Percentiles rank a stretch among this genome's conserved stretches.
These are phyloP conservation scores for Leptomonas seymouri DNA, from an alignment of 208 protist species.

Conservation along the genomic window DNA sequence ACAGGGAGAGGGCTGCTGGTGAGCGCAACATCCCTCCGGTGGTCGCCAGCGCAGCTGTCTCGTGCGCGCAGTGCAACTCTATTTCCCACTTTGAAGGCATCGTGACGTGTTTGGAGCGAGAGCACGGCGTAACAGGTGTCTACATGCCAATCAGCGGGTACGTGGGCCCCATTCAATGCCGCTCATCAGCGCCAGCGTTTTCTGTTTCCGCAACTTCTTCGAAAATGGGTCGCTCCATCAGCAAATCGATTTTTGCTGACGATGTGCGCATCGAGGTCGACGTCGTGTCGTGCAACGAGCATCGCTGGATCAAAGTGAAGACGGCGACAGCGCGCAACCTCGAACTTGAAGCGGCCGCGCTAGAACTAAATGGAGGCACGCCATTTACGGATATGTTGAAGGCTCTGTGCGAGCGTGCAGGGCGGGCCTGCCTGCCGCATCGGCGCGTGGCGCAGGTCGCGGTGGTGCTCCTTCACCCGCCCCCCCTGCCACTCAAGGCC, in stretches of 20 bases:
- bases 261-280: conserved; percentile 50
- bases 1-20: neutral
- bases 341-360: conserved; percentile 22
- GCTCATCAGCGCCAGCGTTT: neutral
- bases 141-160: conserved; percentile 30
- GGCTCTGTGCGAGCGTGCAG: conserved; percentile 27
- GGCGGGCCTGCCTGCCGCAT: conserved; percentile 29
- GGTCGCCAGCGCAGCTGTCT: conserved; percentile 19
- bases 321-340: conserved; percentile 33
- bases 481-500: conserved; percentile 18
- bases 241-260: neutral
- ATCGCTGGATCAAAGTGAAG: conserved; percentile 74
- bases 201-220: no score
- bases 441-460: conserved; percentile 31
- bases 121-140: conserved; percentile 43
- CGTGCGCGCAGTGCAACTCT: conserved; percentile 40
- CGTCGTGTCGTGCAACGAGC: conserved; percentile 48
- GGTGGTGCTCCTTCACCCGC: conserved; percentile 33
- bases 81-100: conserved; percentile 34
- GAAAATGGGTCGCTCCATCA: neutral
- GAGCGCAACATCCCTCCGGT: neutral
- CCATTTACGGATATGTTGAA: conserved; percentile 31
- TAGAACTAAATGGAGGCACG: conserved; percentile 25
- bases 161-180: neutral
- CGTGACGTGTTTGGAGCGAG: conserved; percentile 38